Conservation (phyloP, 2,329 filamentous ascomycete genomes). For the Malbranchea cinnamomea region DNA sequence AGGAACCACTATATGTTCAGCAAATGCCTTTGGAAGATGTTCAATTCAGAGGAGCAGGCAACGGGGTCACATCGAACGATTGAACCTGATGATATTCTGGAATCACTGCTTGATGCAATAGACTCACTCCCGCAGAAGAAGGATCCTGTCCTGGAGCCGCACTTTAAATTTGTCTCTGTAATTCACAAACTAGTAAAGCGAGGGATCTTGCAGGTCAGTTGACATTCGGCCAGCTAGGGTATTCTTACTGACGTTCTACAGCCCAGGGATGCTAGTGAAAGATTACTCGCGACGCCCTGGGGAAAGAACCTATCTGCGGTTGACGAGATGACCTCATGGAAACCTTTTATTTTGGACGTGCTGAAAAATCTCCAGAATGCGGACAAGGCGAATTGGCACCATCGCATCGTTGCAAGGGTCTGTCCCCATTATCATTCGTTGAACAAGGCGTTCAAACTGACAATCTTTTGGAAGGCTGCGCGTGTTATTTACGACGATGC, state of each 20-base stretch:
- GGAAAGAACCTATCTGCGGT: slow-evolving; percentile 36
- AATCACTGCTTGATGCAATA: slow-evolving; percentile 44
- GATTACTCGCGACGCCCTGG: slow-evolving; percentile 39
- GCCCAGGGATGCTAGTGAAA: slow-evolving; percentile 33
- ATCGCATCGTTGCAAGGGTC: slow-evolving; percentile 71
- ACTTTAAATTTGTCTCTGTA: slow-evolving; percentile 77
- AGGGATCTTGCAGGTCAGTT: slow-evolving; percentile 28
- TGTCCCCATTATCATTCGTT: slow-evolving; percentile 22
- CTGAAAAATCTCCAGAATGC: slow-evolving; percentile 46
- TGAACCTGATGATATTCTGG: slow-evolving; percentile 36
- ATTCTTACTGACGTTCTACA: slow-evolving; percentile 23
- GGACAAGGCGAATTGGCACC: slow-evolving; percentile 91
- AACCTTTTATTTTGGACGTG: slow-evolving; percentile 45
- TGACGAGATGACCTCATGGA: slow-evolving; percentile 38
- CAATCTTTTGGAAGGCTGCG: slow-evolving; percentile 30
- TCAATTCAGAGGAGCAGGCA: slow-evolving; percentile 30
- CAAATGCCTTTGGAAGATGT: slow-evolving; percentile 62
- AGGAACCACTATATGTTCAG: slow-evolving; percentile 53
- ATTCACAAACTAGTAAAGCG: slow-evolving; percentile 62
- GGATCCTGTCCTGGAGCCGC: slow-evolving; percentile 76
- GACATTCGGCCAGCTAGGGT: slow-evolving; percentile 13
- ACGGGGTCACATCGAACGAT: slow-evolving; percentile 22
- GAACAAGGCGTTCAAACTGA: neutral
- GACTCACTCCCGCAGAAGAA: slow-evolving; percentile 45
- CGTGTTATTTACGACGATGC: slow-evolving; percentile 45